Percentiles rank a stretch among this genome's conserved stretches.
Conservation (phyloP, 2,329 filamentous ascomycete species). For the Scedosporium aurantiacum region DNA sequence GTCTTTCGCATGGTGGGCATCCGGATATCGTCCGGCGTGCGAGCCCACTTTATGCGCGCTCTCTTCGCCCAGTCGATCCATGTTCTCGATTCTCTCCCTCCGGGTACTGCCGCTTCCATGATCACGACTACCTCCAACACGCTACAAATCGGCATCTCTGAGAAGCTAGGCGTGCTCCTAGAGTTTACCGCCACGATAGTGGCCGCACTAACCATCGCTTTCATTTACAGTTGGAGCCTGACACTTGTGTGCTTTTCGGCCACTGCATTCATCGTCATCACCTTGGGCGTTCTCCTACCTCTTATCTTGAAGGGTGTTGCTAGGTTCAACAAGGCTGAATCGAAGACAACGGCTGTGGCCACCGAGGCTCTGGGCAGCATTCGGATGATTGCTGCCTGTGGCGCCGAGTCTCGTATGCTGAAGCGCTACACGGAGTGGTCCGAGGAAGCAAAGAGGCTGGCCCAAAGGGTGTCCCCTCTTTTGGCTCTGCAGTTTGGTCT, state of each 20-base stretch:
- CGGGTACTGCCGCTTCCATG: slow-evolving; percentile 49
- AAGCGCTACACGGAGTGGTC: slow-evolving; percentile 44
- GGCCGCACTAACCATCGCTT: slow-evolving; percentile 42
- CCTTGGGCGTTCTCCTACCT: slow-evolving; percentile 37
- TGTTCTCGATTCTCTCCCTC: slow-evolving; percentile 54
- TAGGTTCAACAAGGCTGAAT: slow-evolving; percentile 36
- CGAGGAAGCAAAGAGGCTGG: slow-evolving; percentile 39
- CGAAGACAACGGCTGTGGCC: slow-evolving; percentile 46
- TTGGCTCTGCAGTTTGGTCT: slow-evolving; percentile 41
- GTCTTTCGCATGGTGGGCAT: slow-evolving; percentile 51
- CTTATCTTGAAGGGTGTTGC: slow-evolving; percentile 42
- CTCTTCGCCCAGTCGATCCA: slow-evolving; percentile 57
- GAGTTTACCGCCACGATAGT: slow-evolving; percentile 44
- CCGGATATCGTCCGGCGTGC: slow-evolving; percentile 47
- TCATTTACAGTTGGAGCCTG: slow-evolving; percentile 46
- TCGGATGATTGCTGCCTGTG: slow-evolving; percentile 52
- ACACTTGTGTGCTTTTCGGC: slow-evolving; percentile 47
- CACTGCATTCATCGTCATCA: slow-evolving; percentile 42
- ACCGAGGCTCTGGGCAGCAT: slow-evolving; percentile 50
- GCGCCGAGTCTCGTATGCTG: slow-evolving; percentile 44
- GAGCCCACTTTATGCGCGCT: slow-evolving; percentile 52
- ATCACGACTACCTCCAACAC: slow-evolving; percentile 54
- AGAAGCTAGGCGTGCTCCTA: slow-evolving; percentile 48
- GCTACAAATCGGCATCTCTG: slow-evolving; percentile 54
- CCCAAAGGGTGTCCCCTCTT: slow-evolving; percentile 37